Percentiles rank a stretch among this genome's conserved stretches.
phyloP scores from a whole-genome alignment of 495 filamentous ascomycete genomes.

The Tuber melanosporum region DNA sequence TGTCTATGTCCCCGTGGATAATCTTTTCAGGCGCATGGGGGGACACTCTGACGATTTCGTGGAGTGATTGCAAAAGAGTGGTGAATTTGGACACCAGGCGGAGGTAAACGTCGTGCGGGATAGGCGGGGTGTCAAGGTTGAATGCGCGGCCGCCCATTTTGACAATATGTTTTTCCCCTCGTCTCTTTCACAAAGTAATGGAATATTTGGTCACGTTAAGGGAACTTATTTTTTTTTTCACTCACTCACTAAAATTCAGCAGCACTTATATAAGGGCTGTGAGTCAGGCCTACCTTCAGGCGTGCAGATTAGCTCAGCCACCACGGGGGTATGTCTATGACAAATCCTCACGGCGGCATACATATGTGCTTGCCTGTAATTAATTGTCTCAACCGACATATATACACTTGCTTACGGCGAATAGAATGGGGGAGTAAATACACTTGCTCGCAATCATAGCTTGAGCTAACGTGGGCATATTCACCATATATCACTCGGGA shows the following conservation, averaged over 20 bases:
- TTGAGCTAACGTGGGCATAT: neutral
- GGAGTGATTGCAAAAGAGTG: slow-evolving; percentile 47
- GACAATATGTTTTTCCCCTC: neutral
- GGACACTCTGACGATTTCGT: slow-evolving; percentile 47
- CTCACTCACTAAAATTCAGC: neutral
- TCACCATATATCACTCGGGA: neutral
- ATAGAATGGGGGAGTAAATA: neutral
- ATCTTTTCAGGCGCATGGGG: slow-evolving; percentile 54
- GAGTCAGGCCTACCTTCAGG: slow-evolving; percentile 1
- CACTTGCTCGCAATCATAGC: neutral
- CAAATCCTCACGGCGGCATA: neutral
- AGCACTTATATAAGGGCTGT: neutral
- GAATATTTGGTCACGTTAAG: neutral
- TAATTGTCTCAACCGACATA: neutral
- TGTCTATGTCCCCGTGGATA: slow-evolving; percentile 56
- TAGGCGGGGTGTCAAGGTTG: slow-evolving; percentile 53
- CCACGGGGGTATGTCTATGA: neutral
- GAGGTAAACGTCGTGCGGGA: slow-evolving; percentile 50
- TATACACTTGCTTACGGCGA: neutral
- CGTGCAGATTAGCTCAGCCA: neutral
- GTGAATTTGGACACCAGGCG: slow-evolving; percentile 45
- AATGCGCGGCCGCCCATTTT: slow-evolving; percentile 59
- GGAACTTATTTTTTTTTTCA: neutral
- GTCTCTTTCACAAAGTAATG: neutral
- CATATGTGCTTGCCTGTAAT: neutral